phyloP scores from a whole-genome alignment of 768 basidiomycete genomes.

The Arthromyces matolae region DNA sequence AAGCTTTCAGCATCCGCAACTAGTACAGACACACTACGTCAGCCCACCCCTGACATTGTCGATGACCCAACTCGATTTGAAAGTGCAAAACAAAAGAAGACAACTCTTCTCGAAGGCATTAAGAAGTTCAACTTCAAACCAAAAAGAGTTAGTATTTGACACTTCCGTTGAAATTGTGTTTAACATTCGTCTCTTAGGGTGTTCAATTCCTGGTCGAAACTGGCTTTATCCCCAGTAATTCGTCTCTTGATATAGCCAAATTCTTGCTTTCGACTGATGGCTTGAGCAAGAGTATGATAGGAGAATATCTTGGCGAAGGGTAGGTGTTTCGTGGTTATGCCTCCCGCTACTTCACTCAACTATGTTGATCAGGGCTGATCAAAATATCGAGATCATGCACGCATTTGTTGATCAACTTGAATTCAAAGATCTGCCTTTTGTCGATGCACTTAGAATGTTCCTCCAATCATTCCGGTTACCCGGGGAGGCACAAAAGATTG shows the following conservation, averaged over 20 bases:
- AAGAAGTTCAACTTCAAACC: slow-evolving; percentile 99
- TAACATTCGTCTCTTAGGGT: slow-evolving; percentile 48
- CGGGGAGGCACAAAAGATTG: slow-evolving; percentile 97
- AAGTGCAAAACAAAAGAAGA: slow-evolving; percentile 95
- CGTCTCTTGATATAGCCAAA: slow-evolving; percentile 74
- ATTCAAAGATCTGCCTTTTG: slow-evolving; percentile 76
- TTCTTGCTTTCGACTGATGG: slow-evolving; percentile 91
- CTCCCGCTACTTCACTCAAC: slow-evolving; percentile 5
- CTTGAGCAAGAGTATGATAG: slow-evolving; percentile 91
- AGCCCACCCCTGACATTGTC: slow-evolving; percentile 71
- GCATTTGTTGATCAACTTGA: slow-evolving; percentile 93
- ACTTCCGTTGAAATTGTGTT: not conserved
- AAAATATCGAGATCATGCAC: slow-evolving; percentile 93
- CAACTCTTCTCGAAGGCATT: slow-evolving; percentile 89
- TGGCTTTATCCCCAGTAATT: slow-evolving; percentile 75
- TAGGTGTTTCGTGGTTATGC: slow-evolving; percentile 34
- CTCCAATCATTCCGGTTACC: slow-evolving; percentile 95
- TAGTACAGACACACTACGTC: slow-evolving; percentile 56
- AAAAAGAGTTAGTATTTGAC: slow-evolving; percentile 66
- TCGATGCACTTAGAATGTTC: slow-evolving; percentile 86
- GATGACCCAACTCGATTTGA: slow-evolving; percentile 94
- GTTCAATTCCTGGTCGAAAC: slow-evolving; percentile 83
- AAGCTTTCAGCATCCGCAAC: slow-evolving; percentile 42
- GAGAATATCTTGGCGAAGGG: slow-evolving; percentile 98
- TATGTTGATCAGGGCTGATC: slow-evolving; percentile 83